These are phyloP conservation scores for Fusarium nisikadoi DNA, from an alignment of 2,329 filamentous ascomycete species.

Conservation along the genomic window DNA sequence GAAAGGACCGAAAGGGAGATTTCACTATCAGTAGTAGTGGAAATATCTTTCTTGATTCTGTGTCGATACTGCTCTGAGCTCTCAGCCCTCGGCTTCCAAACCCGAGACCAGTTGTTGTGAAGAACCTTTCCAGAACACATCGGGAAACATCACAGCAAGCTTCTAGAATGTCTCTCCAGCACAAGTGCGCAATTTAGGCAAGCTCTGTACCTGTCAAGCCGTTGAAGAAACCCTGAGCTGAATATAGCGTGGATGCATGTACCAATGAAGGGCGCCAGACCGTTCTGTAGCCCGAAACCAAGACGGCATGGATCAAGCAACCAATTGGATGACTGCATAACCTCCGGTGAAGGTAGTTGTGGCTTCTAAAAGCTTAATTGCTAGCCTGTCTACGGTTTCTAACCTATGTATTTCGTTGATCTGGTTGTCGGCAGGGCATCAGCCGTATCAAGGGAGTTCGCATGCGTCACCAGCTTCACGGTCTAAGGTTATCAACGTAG, in stretches of 20 bases:
- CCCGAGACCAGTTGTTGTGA: not conserved
- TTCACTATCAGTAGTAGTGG: rapidly evolving
- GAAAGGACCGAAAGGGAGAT: rapidly evolving
- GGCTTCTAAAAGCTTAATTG: not conserved
- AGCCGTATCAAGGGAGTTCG: rapidly evolving
- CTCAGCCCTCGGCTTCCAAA: not conserved
- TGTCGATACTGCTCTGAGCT: too few species aligned
- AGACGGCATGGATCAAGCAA: not conserved
- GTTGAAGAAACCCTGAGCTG: not conserved
- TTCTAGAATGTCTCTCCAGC: not conserved
- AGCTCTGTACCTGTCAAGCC: not conserved
- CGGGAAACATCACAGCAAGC: rapidly evolving
- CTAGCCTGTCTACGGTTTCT: not conserved
- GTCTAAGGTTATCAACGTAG: not conserved
- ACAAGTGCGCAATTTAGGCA: rapidly evolving
- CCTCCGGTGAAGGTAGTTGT: rapidly evolving
- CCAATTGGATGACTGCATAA: rapidly evolving
- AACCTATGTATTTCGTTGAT: not conserved
- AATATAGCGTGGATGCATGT: not conserved
- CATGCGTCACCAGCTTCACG: rapidly evolving
- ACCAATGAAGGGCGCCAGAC: not conserved
- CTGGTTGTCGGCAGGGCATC: rapidly evolving
- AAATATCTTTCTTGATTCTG: too few species aligned
- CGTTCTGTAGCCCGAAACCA: not conserved
- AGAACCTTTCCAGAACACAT: not conserved